phyloP scores from a whole-genome alignment of 768 basidiomycete species.

The Naganishia antarctica region DNA sequence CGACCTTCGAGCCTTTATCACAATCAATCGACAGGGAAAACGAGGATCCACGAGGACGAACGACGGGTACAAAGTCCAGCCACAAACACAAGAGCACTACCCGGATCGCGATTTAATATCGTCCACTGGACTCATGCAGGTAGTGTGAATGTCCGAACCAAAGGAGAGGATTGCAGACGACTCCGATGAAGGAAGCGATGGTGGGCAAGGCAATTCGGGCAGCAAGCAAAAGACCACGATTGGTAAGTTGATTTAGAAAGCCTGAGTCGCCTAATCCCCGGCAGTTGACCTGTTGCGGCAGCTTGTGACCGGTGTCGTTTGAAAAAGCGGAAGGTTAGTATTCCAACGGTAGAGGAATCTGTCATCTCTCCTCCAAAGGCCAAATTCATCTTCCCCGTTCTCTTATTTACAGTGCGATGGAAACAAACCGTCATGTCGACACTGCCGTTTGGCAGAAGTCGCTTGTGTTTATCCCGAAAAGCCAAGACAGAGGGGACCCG shows the following conservation, averaged over 20 bases:
- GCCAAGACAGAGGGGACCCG: constrained; percentile 11
- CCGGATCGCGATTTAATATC: too few species aligned
- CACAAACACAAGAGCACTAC: too few species aligned
- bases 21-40: too few species aligned
- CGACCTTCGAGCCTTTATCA: too few species aligned
- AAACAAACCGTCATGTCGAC: constrained; percentile 10
- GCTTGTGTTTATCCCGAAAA: constrained; percentile 10
- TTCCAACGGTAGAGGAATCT: background rate
- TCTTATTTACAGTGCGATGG: constrained; percentile 18
- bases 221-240: constrained; percentile 14
- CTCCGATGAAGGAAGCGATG: constrained; percentile 10
- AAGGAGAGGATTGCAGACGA: constrained; percentile 6
- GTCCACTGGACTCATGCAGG: background rate
- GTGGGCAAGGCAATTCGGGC: background rate
- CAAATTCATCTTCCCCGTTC: background rate
- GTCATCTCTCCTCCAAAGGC: background rate
- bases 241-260: background rate
- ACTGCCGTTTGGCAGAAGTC: constrained; percentile 15
- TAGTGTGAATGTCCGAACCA: constrained; percentile 9
- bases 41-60: too few species aligned
- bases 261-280: too few species aligned
- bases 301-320: constrained; percentile 15
- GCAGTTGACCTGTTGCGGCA: too few species aligned
- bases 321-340: constrained; percentile 5
- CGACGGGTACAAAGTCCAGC: too few species aligned